Evolutionary conservation across 2,329 filamentous ascomycete species (phyloP).

Genomic region (Chalaropsis thielavioides): DNA sequence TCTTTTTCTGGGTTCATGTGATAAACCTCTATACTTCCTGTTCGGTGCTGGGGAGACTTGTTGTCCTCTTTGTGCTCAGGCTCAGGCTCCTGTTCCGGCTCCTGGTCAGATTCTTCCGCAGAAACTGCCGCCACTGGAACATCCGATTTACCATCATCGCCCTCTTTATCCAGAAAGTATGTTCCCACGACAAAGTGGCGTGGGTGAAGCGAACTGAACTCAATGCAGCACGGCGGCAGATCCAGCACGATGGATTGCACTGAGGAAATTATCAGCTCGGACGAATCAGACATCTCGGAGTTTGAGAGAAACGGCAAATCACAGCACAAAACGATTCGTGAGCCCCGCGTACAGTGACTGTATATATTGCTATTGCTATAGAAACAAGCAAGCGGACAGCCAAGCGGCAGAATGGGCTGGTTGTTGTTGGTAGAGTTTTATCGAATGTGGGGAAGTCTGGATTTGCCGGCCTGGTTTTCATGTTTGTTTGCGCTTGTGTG

Average conservation of each 20-base stretch:
- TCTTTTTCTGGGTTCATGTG: conserved; percentile 5
- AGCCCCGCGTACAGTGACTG: not conserved
- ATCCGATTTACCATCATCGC: conserved; percentile 13
- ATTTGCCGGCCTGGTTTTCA: no score
- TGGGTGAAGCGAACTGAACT: conserved; percentile 50
- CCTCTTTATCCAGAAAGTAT: conserved; percentile 54
- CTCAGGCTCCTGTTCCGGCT: conserved; percentile 18
- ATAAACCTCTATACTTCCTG: conserved; percentile 57
- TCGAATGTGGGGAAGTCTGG: no score
- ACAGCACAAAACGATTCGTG: not conserved
- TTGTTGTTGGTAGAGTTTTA: no score
- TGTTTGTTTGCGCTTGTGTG: no score
- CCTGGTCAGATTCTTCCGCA: not conserved
- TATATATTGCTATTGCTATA: no score
- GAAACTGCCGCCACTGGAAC: no score
- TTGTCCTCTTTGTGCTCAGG: conserved; percentile 21
- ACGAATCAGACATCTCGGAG: not conserved
- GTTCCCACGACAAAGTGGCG: conserved; percentile 68
- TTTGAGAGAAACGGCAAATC: not conserved
- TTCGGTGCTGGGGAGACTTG: conserved; percentile 41
- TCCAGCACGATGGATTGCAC: conserved; percentile 41
- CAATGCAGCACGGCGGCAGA: conserved; percentile 62
- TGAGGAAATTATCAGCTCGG: conserved; percentile 25
- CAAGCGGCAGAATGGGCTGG: no score
- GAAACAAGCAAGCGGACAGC: no score